Base-by-base conservation (phyloP, 345 rosid genomes). In the Melastoma malabathricum region DNA sequence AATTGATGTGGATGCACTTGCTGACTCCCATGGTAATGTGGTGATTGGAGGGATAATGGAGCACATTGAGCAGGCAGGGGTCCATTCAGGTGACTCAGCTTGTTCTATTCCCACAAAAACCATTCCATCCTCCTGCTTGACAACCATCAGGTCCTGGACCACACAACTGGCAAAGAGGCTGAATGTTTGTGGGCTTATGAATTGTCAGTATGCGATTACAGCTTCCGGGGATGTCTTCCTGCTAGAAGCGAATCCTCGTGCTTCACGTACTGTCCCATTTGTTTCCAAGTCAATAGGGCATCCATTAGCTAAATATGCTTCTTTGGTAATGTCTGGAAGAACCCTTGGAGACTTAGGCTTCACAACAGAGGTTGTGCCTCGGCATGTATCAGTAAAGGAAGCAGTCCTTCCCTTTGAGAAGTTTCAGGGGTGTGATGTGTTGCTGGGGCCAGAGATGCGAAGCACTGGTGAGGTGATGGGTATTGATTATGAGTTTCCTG, bases 391-490 rank as follows among this genome's bases (percentile, higher is more conserved):
- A 1, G 97, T 84, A 19, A 87, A 92, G 73, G 98, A 92, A 76
- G 98, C 94, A 45, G 96, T 92, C 46, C 80, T 92, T 46, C 98
- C 98, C 8, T 92, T 92, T 66, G 93, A 77, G 65, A 92, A 79
- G 66, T 92, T 92, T 69, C 96, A 73, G 57, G 98, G 98, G 16
- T 87, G 89, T 59, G 98, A 92, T 59, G 89, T 92, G 52, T 55
- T 87, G 57, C 72, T 92, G 58, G 98, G 98, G 43, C 96, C 96
- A 44, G 95, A 92, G 74, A 92, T 92, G 98, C 72, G 77, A 67
- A 92, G 96, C 68, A 92, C 98, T 9, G 96, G 95, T 29, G 95
- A 87, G 74, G 96, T 83, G 47, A 92, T 84, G 98, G 85, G 98
- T 55, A 92, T 92, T 52, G 95, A 87, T 66, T 71, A 64, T 48